phyloP scores from a whole-genome alignment of 2,329 filamentous ascomycete genomes.

The Clonostachys solani region DNA sequence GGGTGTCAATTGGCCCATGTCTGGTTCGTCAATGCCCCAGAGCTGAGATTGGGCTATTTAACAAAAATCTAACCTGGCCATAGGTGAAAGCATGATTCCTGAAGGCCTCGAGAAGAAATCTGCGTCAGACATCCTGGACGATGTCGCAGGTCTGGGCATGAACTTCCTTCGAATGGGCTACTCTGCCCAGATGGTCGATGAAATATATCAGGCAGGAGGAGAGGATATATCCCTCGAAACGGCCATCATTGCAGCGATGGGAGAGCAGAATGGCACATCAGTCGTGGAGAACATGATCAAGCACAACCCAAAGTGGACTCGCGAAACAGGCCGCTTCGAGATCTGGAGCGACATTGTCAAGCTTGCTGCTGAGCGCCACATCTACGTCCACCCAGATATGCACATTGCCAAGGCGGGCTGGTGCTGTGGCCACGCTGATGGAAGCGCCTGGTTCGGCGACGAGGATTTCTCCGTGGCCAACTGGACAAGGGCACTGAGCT shows the following conservation, averaged over 20 bases:
- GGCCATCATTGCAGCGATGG: conserved; percentile 32
- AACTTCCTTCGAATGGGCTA: conserved; percentile 54
- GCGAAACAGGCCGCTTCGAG: conserved; percentile 8
- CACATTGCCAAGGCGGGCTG: conserved; percentile 33
- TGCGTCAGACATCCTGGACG: conserved; percentile 39
- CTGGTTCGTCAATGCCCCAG: conserved; percentile 2
- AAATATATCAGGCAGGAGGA: conserved; percentile 30
- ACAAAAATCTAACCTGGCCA: neutral
- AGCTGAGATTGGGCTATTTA: neutral
- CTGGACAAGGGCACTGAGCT: conserved; percentile 50
- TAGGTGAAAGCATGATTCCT: conserved; percentile 49
- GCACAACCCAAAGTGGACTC: conserved; percentile 37
- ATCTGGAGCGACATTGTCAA: conserved; percentile 9
- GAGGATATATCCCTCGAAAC: conserved; percentile 30
- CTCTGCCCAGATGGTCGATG: conserved; percentile 52
- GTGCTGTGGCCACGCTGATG: conserved; percentile 43
- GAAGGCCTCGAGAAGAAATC: conserved; percentile 52
- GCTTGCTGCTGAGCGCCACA: conserved; percentile 14
- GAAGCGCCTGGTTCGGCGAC: conserved; percentile 52
- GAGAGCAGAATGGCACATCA: conserved; percentile 39
- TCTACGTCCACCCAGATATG: conserved; percentile 34
- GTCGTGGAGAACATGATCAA: conserved; percentile 39
- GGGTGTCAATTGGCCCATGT: conserved; percentile 10
- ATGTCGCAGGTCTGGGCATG: conserved; percentile 44
- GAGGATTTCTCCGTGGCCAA: conserved; percentile 45